phyloP scores from a whole-genome alignment of 257 asterid genomes.

The Rehmannia glutinosa region DNA sequence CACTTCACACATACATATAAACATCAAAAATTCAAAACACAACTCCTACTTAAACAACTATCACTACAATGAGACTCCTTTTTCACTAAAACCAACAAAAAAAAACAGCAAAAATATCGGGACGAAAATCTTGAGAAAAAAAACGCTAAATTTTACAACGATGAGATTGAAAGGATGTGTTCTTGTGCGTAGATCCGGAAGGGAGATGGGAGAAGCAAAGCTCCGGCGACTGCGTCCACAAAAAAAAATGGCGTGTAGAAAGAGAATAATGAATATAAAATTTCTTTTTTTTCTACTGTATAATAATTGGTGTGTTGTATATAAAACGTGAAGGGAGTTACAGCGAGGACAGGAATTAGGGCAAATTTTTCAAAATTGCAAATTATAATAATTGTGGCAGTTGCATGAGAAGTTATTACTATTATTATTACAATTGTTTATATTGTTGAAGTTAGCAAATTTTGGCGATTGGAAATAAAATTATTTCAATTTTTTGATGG shows the following conservation, averaged over 20 bases:
- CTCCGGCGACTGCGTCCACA: slow-evolving; percentile 62
- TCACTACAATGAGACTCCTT: slow-evolving; percentile 24
- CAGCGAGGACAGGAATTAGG: slow-evolving; percentile 16
- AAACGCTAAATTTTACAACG: not conserved
- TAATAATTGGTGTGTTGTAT: slow-evolving; percentile 25
- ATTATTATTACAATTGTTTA: too few species aligned
- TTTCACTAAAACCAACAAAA: slow-evolving; percentile 1
- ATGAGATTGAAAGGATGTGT: slow-evolving; percentile 13
- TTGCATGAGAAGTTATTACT: slow-evolving; percentile 6
- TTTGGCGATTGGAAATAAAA: too few species aligned
- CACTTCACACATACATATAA: slow-evolving; percentile 9
- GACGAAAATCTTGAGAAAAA: not conserved
- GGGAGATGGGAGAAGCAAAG: slow-evolving; percentile 21
- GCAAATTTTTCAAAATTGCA: not conserved
- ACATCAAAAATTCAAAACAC: slow-evolving; percentile 10
- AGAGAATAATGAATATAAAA: slow-evolving; percentile 26
- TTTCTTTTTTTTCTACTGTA: not conserved
- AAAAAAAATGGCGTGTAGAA: slow-evolving; percentile 24
- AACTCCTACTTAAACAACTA: slow-evolving; percentile 2
- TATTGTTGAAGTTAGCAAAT: too few species aligned
- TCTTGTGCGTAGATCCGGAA: slow-evolving; percentile 25
- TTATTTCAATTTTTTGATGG: too few species aligned
- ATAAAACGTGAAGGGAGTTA: not conserved
- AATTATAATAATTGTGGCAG: slow-evolving; percentile 17
- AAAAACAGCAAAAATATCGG: not conserved